Evolutionary conservation across 108 stramenopile genomes (phyloP).

Genomic region (Skeletonema grethae): DNA sequence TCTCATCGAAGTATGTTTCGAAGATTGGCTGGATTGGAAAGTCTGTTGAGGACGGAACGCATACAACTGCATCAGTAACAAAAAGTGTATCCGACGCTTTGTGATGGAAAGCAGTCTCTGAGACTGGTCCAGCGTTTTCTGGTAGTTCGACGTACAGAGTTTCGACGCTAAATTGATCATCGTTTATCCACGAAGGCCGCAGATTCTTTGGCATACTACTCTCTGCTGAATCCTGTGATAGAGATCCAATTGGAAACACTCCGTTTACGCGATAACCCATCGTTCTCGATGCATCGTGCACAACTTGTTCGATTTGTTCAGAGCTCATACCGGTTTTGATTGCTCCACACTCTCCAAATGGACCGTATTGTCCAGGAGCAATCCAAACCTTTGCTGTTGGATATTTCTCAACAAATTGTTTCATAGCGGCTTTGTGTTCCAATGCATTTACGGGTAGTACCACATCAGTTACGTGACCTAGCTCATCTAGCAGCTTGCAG

Average conservation of each 20-base stretch:
- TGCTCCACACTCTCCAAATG: conserved; percentile 52
- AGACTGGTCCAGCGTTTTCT: conserved; percentile 63
- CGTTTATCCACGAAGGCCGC: conserved; percentile 45
- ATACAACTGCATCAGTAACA: conserved; percentile 83
- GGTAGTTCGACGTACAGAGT: conserved; percentile 59
- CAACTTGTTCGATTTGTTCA: conserved; percentile 6
- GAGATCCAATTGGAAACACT: conserved; percentile 33
- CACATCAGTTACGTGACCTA: conserved; percentile 51
- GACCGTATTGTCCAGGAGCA: conserved; percentile 64
- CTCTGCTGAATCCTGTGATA: conserved; percentile 16
- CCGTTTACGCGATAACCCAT: conserved; percentile 68
- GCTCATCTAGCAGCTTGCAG: conserved; percentile 51
- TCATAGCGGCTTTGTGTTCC: conserved; percentile 60
- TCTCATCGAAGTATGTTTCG: conserved; percentile 53
- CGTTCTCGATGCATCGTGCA: conserved; percentile 1
- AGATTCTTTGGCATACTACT: conserved; percentile 14
- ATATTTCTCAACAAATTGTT: conserved; percentile 49
- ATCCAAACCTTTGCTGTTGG: conserved; percentile 58
- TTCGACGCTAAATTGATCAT: conserved; percentile 51
- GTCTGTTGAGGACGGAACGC: conserved; percentile 41
- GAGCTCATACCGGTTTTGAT: conserved; percentile 13
- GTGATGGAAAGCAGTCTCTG: conserved; percentile 92
- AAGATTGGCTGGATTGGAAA: conserved; percentile 38
- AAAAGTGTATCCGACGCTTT: conserved; percentile 80
- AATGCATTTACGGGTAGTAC: conserved; percentile 63